A percentile compares a stretch with the other conserved stretches of the same genome.
Evolutionary conservation across 148 eudicot genomes (phyloP).

Genomic region (Selenicereus undatus): DNA sequence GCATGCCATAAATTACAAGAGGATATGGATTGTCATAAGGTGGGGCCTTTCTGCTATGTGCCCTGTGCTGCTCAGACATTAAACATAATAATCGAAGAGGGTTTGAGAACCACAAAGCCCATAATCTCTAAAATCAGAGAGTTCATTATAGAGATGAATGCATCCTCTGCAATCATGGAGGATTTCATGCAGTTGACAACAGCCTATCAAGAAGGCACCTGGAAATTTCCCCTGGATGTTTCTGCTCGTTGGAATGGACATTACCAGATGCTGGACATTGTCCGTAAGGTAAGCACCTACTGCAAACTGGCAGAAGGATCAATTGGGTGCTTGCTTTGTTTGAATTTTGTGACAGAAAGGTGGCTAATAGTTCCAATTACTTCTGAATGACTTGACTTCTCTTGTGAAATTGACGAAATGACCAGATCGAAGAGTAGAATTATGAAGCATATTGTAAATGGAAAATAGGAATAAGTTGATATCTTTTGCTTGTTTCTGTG

Average conservation of each 20-base stretch:
- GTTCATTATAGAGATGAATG: slow-evolving; percentile 65
- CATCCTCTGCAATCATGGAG: slow-evolving; percentile 54
- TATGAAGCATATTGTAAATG: background rate
- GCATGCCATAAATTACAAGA: slow-evolving; percentile 75
- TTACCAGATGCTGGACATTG: slow-evolving; percentile 82
- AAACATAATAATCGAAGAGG: slow-evolving; percentile 66
- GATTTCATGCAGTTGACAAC: slow-evolving; percentile 55
- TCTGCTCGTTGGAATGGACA: slow-evolving; percentile 87
- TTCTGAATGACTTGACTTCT: background rate
- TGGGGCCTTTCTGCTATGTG: slow-evolving; percentile 62
- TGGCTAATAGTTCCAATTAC: slow-evolving; percentile 3
- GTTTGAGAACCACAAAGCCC: slow-evolving; percentile 54
- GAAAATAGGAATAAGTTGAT: background rate
- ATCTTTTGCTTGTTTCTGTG: background rate
- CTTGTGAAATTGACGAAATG: background rate
- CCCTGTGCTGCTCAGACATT: slow-evolving; percentile 81
- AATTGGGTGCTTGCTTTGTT: background rate
- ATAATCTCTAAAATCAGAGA: slow-evolving; percentile 67
- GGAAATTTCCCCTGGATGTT: slow-evolving; percentile 76
- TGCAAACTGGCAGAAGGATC: background rate
- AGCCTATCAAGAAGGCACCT: slow-evolving; percentile 68
- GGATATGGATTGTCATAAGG: slow-evolving; percentile 66
- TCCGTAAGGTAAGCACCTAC: slow-evolving; percentile 52
- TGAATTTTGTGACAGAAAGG: background rate
- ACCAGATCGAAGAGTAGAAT: background rate